Base-by-base conservation (phyloP, 2,329 filamentous ascomycete species). In the Delphinella strobiligena region DNA sequence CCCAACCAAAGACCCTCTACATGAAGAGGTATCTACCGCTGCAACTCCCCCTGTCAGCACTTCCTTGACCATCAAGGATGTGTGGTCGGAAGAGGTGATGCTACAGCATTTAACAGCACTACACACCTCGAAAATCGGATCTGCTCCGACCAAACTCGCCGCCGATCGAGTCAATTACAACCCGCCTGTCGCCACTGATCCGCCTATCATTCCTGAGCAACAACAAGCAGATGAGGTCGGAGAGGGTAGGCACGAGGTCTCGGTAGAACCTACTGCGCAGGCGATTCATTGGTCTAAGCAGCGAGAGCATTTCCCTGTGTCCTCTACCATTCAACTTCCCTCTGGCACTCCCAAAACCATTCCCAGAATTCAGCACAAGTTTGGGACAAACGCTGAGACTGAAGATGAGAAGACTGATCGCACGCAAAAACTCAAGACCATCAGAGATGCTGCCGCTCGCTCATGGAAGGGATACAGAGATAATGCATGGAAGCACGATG, bases 401-500 rank as follows among this genome's bases (percentile, higher is more conserved):
- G 61, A 69, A 5, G 61, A 65, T 9, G 71, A 68, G 19, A 78
- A 74, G 51, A 67, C 69, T 35, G 75, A 75, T 49, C 76, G 87
- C 19, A 60, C 78, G 44, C 61, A 72, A 37, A 78, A 83, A 42
- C 71, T 82, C 42, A 66, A 68, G 7, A 64, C 70, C 29, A 79
- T 96, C 56, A 85, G 78, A 56, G 68, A 72, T 4, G 81, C 87
- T 42, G 83, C 93, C 58, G 65, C 74, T 51, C 80, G 80, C 50
- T 78, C 85, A 1, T 96, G 91, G 89, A 62, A 67, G 3, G 85
- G 83, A 27, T 96, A 96, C 62, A 82, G 74, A 53, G 68, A 76
- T 45, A 70, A 78, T 51, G 89, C 88, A 9, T 91, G 84, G 76
- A 74, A 79, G 45, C 83, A 93, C 50, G 91, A 96, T 54, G 91